Base-by-base conservation (phyloP, 768 basidiomycete genomes). In the Amanita jacksonii region DNA sequence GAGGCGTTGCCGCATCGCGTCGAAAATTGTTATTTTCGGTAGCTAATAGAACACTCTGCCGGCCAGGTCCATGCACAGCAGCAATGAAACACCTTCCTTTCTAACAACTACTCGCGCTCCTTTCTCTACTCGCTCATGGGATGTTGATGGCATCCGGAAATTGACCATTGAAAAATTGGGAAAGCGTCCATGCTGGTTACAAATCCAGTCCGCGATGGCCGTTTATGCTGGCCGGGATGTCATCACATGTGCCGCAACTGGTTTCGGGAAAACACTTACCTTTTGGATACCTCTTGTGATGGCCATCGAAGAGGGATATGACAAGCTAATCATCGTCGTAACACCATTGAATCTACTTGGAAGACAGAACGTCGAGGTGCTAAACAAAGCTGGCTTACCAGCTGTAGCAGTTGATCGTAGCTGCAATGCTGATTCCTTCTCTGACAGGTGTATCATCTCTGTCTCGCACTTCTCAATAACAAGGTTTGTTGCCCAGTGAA, bases 331-430 rank as follows among this genome's bases (percentile, higher is more conserved):
- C 32, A 24, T 50, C 3, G 49, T 46, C 7, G 43, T 50, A 28
- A 50, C 35, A 6, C 54, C 54, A 1, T 31, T 55, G 15, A 51
- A 53, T 37, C 57, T 59, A 15, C 27, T 54, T 3, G 47, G 50
- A 23, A 45, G 36, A 30, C 47, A 51, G 50, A 51, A 49, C 45
- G 50, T 51, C 9, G 46, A 47, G 4, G 18, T 36, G 12, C 19
- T 48, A 24, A 27, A 27, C 15, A 48, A 42, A 28, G 47, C 23
- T 19, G 30, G 37, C 25, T 40, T 25, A 15, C 13, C 23, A 40
- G 33, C 45, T 8, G 19, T 38, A 16, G 52, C 34, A 2, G 48
- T 53, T 38, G 24, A 24, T 18, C 32, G 50, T 33, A 43, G 16
- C 13, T 41, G n/a, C n/a, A n/a, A n/a, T n/a, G n/a, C n/a, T n/a